phyloP scores from a whole-genome alignment of 148 eudicot species.

The Pouteria glomerata region DNA sequence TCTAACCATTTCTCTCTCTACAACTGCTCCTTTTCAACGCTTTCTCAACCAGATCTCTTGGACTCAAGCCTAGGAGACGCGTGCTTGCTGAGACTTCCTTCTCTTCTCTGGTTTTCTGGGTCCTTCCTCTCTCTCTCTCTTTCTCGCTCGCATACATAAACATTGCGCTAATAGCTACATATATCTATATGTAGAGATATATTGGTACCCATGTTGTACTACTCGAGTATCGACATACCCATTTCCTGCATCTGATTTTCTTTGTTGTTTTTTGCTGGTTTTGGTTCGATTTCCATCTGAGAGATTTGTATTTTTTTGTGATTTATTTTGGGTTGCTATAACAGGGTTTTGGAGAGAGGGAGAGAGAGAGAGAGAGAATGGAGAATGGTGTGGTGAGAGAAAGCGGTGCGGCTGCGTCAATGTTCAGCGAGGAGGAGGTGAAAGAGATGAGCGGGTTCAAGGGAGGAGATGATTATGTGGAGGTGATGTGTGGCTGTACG shows the following conservation, averaged over 20 bases:
- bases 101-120: conserved; percentile 12
- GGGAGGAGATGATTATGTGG: conserved; percentile 34
- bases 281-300: neutral
- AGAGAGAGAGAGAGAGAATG: conserved; percentile 9
- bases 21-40: conserved; percentile 29
- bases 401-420: conserved; percentile 11
- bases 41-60: conserved; percentile 45
- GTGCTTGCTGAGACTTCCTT: conserved; percentile 24
- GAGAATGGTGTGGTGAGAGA: conserved; percentile 15
- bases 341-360: neutral
- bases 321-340: neutral
- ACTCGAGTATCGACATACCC: conserved; percentile 11
- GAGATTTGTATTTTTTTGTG: neutral
- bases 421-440: conserved; percentile 34
- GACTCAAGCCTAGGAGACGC: conserved; percentile 25
- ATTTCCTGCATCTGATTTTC: neutral
- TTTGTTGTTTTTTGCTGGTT: neutral
- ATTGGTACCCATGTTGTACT: neutral
- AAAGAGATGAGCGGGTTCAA: conserved; percentile 20
- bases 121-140: conserved; percentile 11
- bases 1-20: conserved; percentile 13
- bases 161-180: conserved; percentile 11
- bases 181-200: neutral
- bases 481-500: conserved; percentile 69
- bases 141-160: neutral